Evolutionary conservation across 108 stramenopile genomes (phyloP), one percentile per base, ranked within the genome.

Genomic region (Pseudonitzschia pungens): DNA sequence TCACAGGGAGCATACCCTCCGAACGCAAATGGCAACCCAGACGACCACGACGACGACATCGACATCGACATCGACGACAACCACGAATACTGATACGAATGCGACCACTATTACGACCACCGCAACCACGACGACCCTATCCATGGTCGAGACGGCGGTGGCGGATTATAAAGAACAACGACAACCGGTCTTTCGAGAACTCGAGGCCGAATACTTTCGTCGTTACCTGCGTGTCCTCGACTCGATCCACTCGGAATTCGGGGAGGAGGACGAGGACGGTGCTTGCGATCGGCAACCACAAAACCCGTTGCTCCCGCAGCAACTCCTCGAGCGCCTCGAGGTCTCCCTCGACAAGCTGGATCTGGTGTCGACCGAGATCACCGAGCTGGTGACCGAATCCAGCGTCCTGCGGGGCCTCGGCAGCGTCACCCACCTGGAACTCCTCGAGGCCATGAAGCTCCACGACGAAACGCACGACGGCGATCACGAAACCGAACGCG

Each of bases 341-440:
- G 75, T 71, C 31, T 75, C 79, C 5, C 73, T 86, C 44, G 83
- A 86, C 71, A 53, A 69, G 20, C 55, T 86, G 14, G 86, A 86
- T 69, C 75, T 77, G 33, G 81, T 83, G 43, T 86, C 86, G 15
- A 82, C 69, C 29, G 31, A 64, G 59, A 83, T 86, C 16, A 86
- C 86, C 24, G 45, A 62, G 0, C 73, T 80, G 79, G 86, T 86
- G n/a, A 84, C 81, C 43, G 60, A 68, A 36, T 84, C 81, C 20
- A 59, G 76, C 14, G 71, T 75, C 11, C 59, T 86, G 28, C 62
- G 63, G 44, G 86, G 83, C 48, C 74, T 86, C 63, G 31, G 77
- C 57, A 4, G 74, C 59, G 45, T 71, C 81, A 24, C 22, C 6
- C 29, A 65, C 50, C n/a, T 54, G 72, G 57, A 66, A 50, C 18